Percentiles rank a stretch among this genome's conserved stretches.
Conservation (phyloP, 768 basidiomycete genomes). For the Sistotremastrum niveocremeum region DNA sequence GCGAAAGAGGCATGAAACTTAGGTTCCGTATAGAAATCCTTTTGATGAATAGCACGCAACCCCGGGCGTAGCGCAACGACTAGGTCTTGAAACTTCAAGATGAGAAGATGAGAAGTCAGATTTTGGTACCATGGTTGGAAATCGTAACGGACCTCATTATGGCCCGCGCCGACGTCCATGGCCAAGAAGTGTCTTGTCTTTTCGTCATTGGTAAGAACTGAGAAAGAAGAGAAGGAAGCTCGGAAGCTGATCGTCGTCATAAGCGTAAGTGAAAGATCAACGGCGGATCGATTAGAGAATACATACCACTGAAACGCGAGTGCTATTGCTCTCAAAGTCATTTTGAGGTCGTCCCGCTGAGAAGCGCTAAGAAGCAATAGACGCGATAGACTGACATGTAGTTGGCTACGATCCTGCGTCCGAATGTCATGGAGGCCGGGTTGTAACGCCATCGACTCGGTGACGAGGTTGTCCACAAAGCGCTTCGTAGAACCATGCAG, state of each 20-base stretch:
- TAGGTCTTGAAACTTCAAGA: constrained; percentile 43
- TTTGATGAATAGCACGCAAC: constrained; percentile 50
- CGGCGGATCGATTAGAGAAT: constrained; percentile 1
- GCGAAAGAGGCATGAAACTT: constrained; percentile 84
- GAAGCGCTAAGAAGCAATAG: constrained; percentile 70
- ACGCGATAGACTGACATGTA: constrained; percentile 80
- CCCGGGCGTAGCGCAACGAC: constrained; percentile 43
- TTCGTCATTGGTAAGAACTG: constrained; percentile 68
- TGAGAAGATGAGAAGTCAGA: constrained; percentile 2
- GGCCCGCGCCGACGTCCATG: constrained; percentile 74
- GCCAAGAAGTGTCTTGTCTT: constrained; percentile 68
- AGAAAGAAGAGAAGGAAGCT: constrained; percentile 59
- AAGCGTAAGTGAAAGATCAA: background rate
- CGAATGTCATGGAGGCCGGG: constrained; percentile 37
- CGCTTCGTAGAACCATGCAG: constrained; percentile 25
- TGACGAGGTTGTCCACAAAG: constrained; percentile 30
- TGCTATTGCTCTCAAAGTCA: constrained; percentile 41
- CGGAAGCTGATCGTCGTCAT: constrained; percentile 37
- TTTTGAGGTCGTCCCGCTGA: constrained; percentile 63
- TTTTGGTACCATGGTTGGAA: background rate
- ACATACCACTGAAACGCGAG: constrained; percentile 34
- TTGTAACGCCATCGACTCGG: constrained; percentile 29
- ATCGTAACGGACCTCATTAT: constrained; percentile 44
- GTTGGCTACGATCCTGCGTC: constrained; percentile 21
- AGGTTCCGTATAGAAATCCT: constrained; percentile 66